Evolutionary conservation across 2,329 filamentous ascomycete genomes (phyloP).

Genomic region (Pseudogymnoascus verrucosus): DNA sequence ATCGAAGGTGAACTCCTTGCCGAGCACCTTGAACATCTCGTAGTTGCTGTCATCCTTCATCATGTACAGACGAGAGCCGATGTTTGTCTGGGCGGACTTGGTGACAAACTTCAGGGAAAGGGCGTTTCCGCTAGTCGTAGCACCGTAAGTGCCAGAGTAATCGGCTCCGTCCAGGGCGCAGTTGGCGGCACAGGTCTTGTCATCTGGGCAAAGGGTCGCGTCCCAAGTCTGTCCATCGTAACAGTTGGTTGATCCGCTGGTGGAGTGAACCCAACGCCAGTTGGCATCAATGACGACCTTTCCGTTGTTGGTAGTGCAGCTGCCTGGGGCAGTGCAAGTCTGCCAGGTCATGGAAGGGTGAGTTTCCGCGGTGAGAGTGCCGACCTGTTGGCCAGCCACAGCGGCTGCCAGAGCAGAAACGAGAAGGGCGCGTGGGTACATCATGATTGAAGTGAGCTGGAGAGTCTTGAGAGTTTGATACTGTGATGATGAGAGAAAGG

Average conservation of each 20-base stretch:
- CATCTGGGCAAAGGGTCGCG: constrained; percentile 35
- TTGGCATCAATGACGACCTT: constrained; percentile 47
- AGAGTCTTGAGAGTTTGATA: not conserved
- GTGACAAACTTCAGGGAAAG: constrained; percentile 52
- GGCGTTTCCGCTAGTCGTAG: constrained; percentile 42
- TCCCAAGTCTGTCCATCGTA: constrained; percentile 38
- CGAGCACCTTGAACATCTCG: constrained; percentile 55
- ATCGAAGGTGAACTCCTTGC: constrained; percentile 65
- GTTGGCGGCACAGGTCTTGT: constrained; percentile 37
- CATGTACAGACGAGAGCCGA: constrained; percentile 54
- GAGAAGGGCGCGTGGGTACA: not conserved
- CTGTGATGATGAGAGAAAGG: not conserved
- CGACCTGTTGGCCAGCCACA: constrained; percentile 40
- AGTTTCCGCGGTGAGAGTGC: constrained; percentile 37
- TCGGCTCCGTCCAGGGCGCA: constrained; percentile 48
- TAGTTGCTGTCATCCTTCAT: constrained; percentile 55
- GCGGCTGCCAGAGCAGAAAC: constrained; percentile 33
- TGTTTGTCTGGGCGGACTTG: constrained; percentile 39
- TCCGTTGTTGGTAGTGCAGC: constrained; percentile 40
- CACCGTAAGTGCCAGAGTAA: constrained; percentile 45
- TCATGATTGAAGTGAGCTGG: not conserved
- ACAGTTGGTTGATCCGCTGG: constrained; percentile 33
- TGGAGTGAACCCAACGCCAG: constrained; percentile 50
- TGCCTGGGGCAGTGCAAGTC: constrained; percentile 35
- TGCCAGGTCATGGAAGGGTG: constrained; percentile 47